Evolutionary conservation across 2,329 filamentous ascomycete species (phyloP).

Genomic region (Stenocarpella maydis): DNA sequence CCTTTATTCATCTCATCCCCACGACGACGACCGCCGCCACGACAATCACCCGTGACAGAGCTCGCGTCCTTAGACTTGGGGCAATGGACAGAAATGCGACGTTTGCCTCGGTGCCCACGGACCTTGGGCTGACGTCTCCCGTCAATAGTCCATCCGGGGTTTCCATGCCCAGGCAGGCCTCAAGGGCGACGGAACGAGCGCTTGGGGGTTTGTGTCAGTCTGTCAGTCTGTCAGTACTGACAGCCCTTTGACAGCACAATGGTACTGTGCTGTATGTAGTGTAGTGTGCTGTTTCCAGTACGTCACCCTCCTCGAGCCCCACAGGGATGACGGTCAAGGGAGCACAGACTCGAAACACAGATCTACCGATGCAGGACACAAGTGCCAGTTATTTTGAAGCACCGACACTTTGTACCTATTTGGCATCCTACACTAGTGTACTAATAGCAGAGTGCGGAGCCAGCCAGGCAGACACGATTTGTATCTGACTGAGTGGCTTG

Average conservation of each 20-base stretch:
- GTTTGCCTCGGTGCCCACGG: constrained; percentile 14
- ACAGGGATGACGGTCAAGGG: constrained; percentile 3
- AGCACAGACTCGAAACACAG: constrained; percentile 27
- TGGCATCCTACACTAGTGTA: no score
- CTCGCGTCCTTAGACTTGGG: constrained; percentile 12
- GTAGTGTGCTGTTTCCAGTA: neutral
- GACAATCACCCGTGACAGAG: neutral
- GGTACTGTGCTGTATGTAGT: neutral
- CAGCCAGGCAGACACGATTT: no score
- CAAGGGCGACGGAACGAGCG: neutral
- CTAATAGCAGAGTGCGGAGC: neutral
- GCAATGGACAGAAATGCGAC: constrained; percentile 1
- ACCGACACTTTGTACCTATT: constrained; percentile 1
- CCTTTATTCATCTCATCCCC: neutral
- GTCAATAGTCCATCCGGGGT: constrained; percentile 11
- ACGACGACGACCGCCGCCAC: no score
- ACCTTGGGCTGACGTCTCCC: constrained; percentile 17
- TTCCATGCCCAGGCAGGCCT: constrained; percentile 21
- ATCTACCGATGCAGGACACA: constrained; percentile 24
- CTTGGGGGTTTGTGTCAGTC: neutral
- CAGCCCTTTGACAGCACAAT: neutral
- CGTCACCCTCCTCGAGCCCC: constrained; percentile 9
- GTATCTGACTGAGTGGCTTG: no score
- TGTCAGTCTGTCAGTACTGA: no score
- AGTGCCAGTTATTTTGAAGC: constrained; percentile 22